Conservation (phyloP, 78 protist species). For the Monosiga brevicollis region DNA sequence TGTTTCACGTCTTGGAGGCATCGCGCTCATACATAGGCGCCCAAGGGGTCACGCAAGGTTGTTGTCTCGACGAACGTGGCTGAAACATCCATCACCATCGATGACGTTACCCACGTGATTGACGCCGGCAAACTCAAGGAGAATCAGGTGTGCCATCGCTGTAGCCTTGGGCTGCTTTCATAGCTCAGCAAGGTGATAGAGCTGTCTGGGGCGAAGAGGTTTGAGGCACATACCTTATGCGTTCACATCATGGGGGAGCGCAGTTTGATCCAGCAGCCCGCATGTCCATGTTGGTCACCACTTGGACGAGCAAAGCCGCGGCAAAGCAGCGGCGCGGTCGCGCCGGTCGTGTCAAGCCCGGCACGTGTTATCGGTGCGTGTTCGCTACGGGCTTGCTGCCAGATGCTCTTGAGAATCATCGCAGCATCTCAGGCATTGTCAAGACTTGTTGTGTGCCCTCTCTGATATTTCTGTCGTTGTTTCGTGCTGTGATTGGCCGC, state of each 20-base stretch:
- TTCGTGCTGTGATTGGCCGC: too few relatives aligned
- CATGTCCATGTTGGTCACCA: constrained; percentile 19
- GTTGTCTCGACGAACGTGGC: constrained; percentile 86
- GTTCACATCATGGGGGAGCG: too few relatives aligned
- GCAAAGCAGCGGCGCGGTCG: constrained; percentile 82
- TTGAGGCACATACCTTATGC: too few relatives aligned
- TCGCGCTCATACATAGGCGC: constrained; percentile 7
- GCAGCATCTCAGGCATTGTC: too few relatives aligned
- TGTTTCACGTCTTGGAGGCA: too few relatives aligned
- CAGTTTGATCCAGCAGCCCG: constrained; percentile 17
- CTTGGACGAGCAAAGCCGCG: constrained; percentile 32
- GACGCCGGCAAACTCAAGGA: constrained; percentile 81
- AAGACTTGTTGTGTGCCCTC: too few relatives aligned
- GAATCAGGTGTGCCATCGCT: background rate
- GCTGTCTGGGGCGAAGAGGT: too few relatives aligned
- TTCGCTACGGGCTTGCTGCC: too few relatives aligned
- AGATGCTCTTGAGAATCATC: too few relatives aligned
- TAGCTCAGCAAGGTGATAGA: too few relatives aligned
- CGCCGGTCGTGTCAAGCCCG: constrained; percentile 63
- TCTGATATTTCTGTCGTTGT: too few relatives aligned
- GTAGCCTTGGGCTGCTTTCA: too few relatives aligned
- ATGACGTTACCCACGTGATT: constrained; percentile 78
- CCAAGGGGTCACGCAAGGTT: constrained; percentile 58
- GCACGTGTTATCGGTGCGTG: constrained; percentile 22
- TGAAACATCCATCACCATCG: constrained; percentile 88